Evolutionary conservation across 2,329 filamentous ascomycete genomes (phyloP), one percentile per base, ranked within the genome.

Genomic region (Neopestalotiopsis clavispora): DNA sequence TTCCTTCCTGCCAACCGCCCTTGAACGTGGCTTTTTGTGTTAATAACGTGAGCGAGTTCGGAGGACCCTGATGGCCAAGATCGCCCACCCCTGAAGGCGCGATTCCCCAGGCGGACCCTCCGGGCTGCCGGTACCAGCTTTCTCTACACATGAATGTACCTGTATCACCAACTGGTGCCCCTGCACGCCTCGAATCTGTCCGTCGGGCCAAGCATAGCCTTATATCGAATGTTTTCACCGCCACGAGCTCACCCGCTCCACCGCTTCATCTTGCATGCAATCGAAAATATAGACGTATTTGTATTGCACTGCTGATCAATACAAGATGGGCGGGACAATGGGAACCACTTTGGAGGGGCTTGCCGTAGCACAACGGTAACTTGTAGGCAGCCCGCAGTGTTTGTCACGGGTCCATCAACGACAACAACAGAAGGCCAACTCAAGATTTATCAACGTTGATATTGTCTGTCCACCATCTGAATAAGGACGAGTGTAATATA

Each of bases 221-320:
- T 62, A 62, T 34, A 62, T 62, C 32, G 32, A 40, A 23, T 38
- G 32, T 40, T 13, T 59, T 62, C 59, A 62, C 59, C 59, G 59
- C 59, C n/a, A 62, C 10, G 42, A 7, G 9, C 13, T 28, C 20
- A 30, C 20, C 17, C 4, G 9, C 4, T 52, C 45, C 45, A 52
- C 45, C 45, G 45, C 45, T n/a, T n/a, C 45, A 10, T 52, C n/a
- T 52, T 52, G 45, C 4, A n/a, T 52, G 17, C 3, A 52, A 52
- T 52, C 2, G 17, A 4, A 23, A 52, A 9, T 9, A 9, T 20
- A 20, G 20, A 20, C 7, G 45, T 20, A 52, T 52, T n/a, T 52
- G 17, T 6, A 23, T 52, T 52, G 45, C 4, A 20, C 45, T 23
- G 9, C n/a, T 17, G 13, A 17, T n/a, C 14, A 49, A 49, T 52